A percentile compares a stretch with the other conserved stretches of the same genome.
Conservation (phyloP, 1,284 basidiomycete genomes). For the Irpex lacteus region DNA sequence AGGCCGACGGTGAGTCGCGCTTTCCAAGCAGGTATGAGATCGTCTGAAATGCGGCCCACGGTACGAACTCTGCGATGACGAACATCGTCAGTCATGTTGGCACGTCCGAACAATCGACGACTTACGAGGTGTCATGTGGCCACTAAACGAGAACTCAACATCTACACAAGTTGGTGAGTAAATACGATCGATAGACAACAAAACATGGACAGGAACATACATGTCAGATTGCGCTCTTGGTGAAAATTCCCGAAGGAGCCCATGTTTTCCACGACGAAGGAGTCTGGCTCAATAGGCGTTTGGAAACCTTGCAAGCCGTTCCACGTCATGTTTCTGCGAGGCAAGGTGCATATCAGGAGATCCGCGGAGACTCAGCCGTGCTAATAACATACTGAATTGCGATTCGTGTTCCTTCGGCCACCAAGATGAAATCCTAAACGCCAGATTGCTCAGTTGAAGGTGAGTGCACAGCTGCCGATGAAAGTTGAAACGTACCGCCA, state of each 20-base stretch:
- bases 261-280: constrained; percentile 34
- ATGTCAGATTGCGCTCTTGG: constrained; percentile 34
- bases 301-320: constrained; percentile 39
- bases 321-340: constrained; percentile 38
- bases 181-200: neutral
- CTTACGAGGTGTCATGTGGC: constrained; percentile 60
- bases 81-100: neutral
- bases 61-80: constrained; percentile 46
- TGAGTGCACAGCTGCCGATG: neutral
- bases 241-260: constrained; percentile 36
- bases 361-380: neutral
- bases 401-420: constrained; percentile 57
- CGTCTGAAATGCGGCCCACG: constrained; percentile 52
- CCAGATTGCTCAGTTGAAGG: neutral
- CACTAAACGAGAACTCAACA: constrained; percentile 54
- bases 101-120: neutral
- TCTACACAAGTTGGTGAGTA: constrained; percentile 27
- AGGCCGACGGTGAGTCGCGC: constrained; percentile 44
- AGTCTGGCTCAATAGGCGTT: constrained; percentile 34
- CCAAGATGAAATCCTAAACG: constrained; percentile 48
- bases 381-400: constrained; percentile 49
- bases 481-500: constrained; percentile 16
- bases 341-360: neutral
- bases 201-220: constrained; percentile 18
- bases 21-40: constrained; percentile 50